These are phyloP conservation scores for Radiomyces spectabilis DNA, from an alignment of 192 early-diverging fungal species.

Conservation along the genomic window DNA sequence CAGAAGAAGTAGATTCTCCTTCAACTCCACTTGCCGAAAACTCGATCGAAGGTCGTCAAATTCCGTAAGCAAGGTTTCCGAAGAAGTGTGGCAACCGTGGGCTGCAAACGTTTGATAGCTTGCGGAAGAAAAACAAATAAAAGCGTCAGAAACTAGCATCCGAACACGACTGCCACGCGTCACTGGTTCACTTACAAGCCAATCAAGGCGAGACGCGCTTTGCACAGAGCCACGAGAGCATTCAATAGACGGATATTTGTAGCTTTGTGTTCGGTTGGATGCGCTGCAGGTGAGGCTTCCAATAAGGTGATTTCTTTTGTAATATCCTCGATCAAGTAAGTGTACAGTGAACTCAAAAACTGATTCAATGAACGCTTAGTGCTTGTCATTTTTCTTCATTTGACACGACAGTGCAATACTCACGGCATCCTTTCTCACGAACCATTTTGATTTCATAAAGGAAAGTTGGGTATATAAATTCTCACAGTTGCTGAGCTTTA, in stretches of 20 bases:
- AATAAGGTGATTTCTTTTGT: neutral
- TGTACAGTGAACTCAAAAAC: conserved; percentile 11
- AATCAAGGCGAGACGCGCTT: conserved; percentile 16
- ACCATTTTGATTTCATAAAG: conserved; percentile 23
- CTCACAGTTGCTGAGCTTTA: conserved; percentile 19
- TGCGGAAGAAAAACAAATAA: neutral
- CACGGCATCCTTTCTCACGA: conserved; percentile 28
- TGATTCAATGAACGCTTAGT: neutral
- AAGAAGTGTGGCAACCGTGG: conserved; percentile 21
- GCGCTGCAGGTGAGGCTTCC: neutral
- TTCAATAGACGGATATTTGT: neutral
- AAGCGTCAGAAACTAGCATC: neutral
- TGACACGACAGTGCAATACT: no score
- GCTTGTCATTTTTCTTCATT: neutral
- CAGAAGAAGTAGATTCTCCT: conserved; percentile 21
- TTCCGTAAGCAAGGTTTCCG: conserved; percentile 19
- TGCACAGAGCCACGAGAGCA: conserved; percentile 24
- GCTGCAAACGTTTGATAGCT: neutral
- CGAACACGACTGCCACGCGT: no score
- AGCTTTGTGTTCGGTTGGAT: neutral
- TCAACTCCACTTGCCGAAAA: neutral
- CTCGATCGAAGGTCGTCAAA: conserved; percentile 5
- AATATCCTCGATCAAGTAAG: neutral
- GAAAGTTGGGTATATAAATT: conserved; percentile 19
- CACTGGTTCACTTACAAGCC: conserved; percentile 18